phyloP scores from a whole-genome alignment of 176 grass and related monocot genomes.

The Triticum urartu region DNA sequence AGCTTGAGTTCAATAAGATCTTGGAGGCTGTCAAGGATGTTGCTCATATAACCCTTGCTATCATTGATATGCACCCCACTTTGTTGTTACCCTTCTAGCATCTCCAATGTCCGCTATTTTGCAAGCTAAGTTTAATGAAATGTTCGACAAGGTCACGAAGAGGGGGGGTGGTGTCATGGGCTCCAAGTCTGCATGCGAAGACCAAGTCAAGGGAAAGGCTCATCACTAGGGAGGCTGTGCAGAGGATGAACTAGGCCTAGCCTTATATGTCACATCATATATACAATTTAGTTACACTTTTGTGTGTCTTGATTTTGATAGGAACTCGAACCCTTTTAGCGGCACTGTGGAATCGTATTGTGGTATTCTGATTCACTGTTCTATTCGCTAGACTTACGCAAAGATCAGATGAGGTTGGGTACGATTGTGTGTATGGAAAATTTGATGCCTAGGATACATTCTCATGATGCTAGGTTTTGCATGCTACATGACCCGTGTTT shows the following conservation, averaged over 20 bases:
- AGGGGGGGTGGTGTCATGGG: slow-evolving; percentile 73
- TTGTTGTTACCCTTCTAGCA: background rate
- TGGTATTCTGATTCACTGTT: slow-evolving; percentile 35
- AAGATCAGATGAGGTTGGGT: slow-evolving; percentile 23
- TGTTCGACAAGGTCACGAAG: slow-evolving; percentile 58
- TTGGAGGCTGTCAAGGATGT: slow-evolving; percentile 63
- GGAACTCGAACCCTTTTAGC: background rate
- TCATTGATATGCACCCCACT: background rate
- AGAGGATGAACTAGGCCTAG: slow-evolving; percentile 53
- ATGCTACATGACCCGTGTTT: too few relatives aligned
- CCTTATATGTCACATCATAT: background rate
- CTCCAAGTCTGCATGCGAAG: slow-evolving; percentile 60
- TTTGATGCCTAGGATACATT: too few relatives aligned
- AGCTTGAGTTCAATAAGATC: slow-evolving; percentile 79
- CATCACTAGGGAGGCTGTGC: slow-evolving; percentile 51
- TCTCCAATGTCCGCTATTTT: background rate
- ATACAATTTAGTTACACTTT: slow-evolving; percentile 9
- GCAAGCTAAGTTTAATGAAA: slow-evolving; percentile 63
- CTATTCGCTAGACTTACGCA: slow-evolving; percentile 9
- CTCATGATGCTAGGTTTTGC: too few relatives aligned
- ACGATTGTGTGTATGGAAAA: too few relatives aligned
- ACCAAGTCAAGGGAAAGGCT: slow-evolving; percentile 70
- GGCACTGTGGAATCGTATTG: slow-evolving; percentile 23
- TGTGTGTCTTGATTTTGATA: slow-evolving; percentile 12
- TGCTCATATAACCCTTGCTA: background rate